These are phyloP conservation scores for Casaregolazyma suthepensis DNA, from an alignment of 1,139 yeast species.

Conservation along the genomic window DNA sequence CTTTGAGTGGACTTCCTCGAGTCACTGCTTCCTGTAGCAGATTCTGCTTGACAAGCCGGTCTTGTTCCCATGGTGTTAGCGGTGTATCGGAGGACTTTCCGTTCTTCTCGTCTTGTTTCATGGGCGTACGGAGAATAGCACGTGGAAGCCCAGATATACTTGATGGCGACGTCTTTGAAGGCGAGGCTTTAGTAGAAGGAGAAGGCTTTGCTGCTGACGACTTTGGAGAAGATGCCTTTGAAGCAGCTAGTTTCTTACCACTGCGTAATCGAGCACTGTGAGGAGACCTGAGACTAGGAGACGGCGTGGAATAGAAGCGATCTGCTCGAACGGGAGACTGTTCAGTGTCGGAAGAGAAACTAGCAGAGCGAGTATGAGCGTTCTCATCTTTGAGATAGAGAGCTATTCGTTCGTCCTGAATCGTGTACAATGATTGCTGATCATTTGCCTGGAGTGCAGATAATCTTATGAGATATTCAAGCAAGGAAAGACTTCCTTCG, in stretches of 20 bases:
- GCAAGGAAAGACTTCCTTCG: slow-evolving; percentile 44
- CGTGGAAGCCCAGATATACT: neutral
- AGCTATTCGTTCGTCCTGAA: slow-evolving; percentile 62
- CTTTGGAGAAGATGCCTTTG: neutral
- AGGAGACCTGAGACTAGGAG: neutral
- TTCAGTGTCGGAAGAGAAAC: neutral
- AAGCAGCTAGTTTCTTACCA: neutral
- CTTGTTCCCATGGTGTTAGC: slow-evolving; percentile 26
- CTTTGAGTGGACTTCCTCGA: neutral
- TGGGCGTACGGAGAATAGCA: neutral
- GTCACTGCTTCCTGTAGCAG: neutral
- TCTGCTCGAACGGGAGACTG: neutral
- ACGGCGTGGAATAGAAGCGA: neutral
- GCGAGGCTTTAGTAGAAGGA: neutral
- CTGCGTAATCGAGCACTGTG: neutral
- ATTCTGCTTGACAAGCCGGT: slow-evolving; percentile 16
- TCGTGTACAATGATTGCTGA: slow-evolving; percentile 46
- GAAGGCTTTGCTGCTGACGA: neutral
- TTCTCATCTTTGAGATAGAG: slow-evolving; percentile 57
- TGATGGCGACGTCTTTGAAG: neutral
- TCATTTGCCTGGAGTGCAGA: slow-evolving; percentile 60
- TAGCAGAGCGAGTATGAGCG: slow-evolving; percentile 7
- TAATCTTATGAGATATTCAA: slow-evolving; percentile 62
- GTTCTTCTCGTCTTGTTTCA: neutral
- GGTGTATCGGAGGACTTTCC: neutral